These are phyloP conservation scores for Populus tomentosa DNA, from an alignment of 441 rosid genomes.

Conservation along the genomic window DNA sequence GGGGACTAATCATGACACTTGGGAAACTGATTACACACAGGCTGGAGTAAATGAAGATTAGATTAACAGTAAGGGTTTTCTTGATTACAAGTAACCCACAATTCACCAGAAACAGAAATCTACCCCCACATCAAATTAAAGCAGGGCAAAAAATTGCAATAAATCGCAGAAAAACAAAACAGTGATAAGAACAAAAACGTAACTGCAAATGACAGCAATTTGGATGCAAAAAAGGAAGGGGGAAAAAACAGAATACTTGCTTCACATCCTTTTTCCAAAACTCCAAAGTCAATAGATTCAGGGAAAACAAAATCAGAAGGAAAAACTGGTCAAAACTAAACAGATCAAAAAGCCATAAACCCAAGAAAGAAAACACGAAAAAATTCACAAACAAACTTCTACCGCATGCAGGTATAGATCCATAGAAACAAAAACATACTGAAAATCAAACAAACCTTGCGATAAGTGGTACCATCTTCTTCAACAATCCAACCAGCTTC, in stretches of 20 bases:
- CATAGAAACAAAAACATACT: neutral
- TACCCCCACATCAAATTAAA: neutral
- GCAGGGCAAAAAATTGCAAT: neutral
- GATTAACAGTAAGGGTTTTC: neutral
- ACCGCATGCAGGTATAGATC: neutral
- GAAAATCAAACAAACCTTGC: slow-evolving; percentile 48
- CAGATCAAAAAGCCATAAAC: neutral
- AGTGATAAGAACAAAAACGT: neutral
- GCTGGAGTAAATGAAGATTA: neutral
- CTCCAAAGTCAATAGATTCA: neutral
- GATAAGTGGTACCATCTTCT: slow-evolving; percentile 89
- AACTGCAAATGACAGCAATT: neutral
- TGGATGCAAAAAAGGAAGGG: neutral
- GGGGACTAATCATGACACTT: neutral
- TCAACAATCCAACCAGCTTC: slow-evolving; percentile 98
- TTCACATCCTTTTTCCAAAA: neutral
- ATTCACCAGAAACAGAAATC: neutral
- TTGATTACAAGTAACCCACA: neutral
- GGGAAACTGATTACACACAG: neutral
- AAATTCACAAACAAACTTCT: neutral
- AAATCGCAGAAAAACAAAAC: neutral
- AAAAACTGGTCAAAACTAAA: neutral
- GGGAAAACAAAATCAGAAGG: neutral
- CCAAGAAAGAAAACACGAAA: neutral
- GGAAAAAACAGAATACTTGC: neutral